These are phyloP conservation scores for Thielaviopsis populi DNA, from an alignment of 2,329 filamentous ascomycete species.

Conservation along the genomic window DNA sequence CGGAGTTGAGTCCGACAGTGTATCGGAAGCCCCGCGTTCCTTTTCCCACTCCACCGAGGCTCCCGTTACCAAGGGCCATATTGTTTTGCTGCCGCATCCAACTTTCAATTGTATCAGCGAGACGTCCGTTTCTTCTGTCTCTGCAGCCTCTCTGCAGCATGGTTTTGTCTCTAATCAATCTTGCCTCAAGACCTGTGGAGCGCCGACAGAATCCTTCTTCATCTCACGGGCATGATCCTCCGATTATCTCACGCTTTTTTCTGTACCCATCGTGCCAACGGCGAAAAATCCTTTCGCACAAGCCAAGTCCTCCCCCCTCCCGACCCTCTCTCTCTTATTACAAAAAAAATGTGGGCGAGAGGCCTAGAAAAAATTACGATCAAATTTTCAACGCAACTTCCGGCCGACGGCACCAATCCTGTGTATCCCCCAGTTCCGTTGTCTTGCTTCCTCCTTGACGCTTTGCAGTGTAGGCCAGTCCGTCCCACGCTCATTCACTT, in stretches of 20 bases:
- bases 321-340: too few relatives aligned
- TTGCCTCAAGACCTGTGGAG: not conserved
- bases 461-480: not conserved
- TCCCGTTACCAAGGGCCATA: too few relatives aligned
- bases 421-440: not conserved
- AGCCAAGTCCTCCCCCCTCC: not conserved
- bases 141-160: too few relatives aligned
- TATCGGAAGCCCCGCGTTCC: too few relatives aligned
- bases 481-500: not conserved
- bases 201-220: not conserved
- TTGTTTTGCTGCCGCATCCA: too few relatives aligned
- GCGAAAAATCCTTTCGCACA: slow-evolving; percentile 3
- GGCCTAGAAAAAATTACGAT: not conserved
- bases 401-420: slow-evolving; percentile 4
- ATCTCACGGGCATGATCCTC: not conserved
- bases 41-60: too few relatives aligned
- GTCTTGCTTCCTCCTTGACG: not conserved
- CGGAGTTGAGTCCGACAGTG: too few relatives aligned
- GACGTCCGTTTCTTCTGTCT: too few relatives aligned
- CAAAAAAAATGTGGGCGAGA: not conserved
- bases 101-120: too few relatives aligned
- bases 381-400: not conserved
- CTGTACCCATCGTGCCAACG: not conserved
- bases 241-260: not conserved
- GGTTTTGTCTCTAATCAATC: not conserved